Conservation (phyloP, 441 rosid genomes). For the Hypseocharis bilobata region DNA sequence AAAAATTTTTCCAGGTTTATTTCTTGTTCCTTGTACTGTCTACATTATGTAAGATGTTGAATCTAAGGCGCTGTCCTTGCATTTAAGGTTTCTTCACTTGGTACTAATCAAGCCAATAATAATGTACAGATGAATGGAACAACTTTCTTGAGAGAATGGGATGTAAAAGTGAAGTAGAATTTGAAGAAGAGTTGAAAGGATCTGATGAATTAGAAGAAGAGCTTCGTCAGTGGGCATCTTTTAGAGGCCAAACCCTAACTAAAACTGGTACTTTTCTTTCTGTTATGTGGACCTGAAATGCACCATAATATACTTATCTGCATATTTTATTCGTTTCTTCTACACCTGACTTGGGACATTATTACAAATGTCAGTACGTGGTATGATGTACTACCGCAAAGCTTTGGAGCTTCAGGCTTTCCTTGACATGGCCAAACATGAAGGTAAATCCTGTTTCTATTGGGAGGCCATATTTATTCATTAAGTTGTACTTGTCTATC, state of each 20-base stretch:
- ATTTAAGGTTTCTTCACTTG: constrained; percentile 10
- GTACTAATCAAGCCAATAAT: constrained; percentile 9
- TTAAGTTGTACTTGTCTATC: background rate
- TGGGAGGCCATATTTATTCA: background rate
- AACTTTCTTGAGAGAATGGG: constrained; percentile 77
- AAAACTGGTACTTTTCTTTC: constrained; percentile 63
- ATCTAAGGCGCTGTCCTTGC: background rate
- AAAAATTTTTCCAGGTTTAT: constrained; percentile 90
- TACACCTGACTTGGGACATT: constrained; percentile 19
- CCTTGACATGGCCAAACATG: constrained; percentile 95
- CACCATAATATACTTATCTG: background rate
- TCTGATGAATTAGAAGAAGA: constrained; percentile 54
- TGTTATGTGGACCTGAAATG: constrained; percentile 2
- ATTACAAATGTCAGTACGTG: constrained; percentile 60
- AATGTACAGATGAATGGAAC: constrained; percentile 79
- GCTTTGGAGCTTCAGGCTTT: constrained; percentile 99
- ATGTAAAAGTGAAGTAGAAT: constrained; percentile 50
- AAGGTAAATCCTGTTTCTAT: constrained; percentile 44
- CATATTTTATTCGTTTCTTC: background rate
- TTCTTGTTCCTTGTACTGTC: constrained; percentile 1
- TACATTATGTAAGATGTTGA: background rate
- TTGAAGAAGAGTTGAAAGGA: constrained; percentile 72
- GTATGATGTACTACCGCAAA: constrained; percentile 96
- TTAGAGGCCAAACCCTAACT: constrained; percentile 92
- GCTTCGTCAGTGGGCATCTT: constrained; percentile 97